A percentile compares a stretch with the other conserved stretches of the same genome.
Evolutionary conservation across 2,329 filamentous ascomycete species (phyloP).

Genomic region (Penicillium sclerotigenum): DNA sequence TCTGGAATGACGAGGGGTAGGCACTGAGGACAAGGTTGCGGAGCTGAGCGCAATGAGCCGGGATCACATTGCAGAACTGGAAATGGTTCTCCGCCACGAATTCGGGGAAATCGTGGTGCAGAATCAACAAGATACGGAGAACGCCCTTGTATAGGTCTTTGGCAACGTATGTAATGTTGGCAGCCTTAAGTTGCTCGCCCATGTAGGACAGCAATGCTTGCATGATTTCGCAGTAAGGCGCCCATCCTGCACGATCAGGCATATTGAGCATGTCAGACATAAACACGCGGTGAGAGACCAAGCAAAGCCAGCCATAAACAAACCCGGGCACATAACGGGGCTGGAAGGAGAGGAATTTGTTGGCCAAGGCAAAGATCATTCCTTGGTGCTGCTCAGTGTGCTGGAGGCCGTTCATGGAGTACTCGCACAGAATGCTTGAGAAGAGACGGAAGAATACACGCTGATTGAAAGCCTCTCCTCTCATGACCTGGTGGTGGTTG

Average conservation of each 20-base stretch:
- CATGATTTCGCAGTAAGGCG: slow-evolving; percentile 68
- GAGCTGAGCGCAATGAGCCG: slow-evolving; percentile 79
- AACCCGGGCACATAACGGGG: slow-evolving; percentile 79
- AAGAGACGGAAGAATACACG: slow-evolving; percentile 89
- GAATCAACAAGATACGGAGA: slow-evolving; percentile 74
- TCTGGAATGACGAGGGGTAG: slow-evolving; percentile 65
- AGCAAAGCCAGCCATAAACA: slow-evolving; percentile 75
- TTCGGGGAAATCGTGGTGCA: slow-evolving; percentile 93
- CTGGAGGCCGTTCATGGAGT: slow-evolving; percentile 59
- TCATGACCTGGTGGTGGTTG: slow-evolving; percentile 78
- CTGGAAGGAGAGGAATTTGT: slow-evolving; percentile 68
- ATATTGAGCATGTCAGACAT: slow-evolving; percentile 72
- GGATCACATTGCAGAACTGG: slow-evolving; percentile 75
- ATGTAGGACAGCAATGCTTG: slow-evolving; percentile 70
- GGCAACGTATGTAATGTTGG: slow-evolving; percentile 64
- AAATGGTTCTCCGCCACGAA: slow-evolving; percentile 87
- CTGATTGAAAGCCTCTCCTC: slow-evolving; percentile 78
- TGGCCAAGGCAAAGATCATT: slow-evolving; percentile 69
- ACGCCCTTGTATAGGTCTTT: slow-evolving; percentile 83
- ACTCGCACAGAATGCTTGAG: slow-evolving; percentile 75
- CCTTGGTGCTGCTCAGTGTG: slow-evolving; percentile 61
- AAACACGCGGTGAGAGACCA: slow-evolving; percentile 82
- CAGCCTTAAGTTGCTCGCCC: slow-evolving; percentile 73
- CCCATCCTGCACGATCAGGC: slow-evolving; percentile 70
- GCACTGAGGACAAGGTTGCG: slow-evolving; percentile 85